Conservation (phyloP, 2,329 filamentous ascomycete species). For the Dactylellina sp. region DNA sequence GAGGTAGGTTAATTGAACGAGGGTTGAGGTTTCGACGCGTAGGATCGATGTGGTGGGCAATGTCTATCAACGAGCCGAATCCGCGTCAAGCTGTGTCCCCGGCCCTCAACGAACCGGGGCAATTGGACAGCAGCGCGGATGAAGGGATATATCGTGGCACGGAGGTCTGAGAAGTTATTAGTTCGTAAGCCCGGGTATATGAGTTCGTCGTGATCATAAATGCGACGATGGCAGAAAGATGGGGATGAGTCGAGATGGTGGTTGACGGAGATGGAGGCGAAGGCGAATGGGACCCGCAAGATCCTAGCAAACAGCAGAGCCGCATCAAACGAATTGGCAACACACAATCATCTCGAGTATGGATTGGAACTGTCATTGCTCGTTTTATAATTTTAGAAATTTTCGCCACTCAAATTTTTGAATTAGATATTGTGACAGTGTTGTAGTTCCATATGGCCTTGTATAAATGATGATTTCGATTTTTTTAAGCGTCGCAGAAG, state of each 20-base stretch:
- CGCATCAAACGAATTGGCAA: constrained; percentile 11
- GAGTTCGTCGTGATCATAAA: too few relatives aligned
- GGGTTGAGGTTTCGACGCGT: constrained; percentile 20
- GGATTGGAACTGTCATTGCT: too few relatives aligned
- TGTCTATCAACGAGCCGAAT: constrained; percentile 1
- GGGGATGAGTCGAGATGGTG: not conserved
- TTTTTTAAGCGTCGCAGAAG: constrained; percentile 41
- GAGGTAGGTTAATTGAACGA: not conserved
- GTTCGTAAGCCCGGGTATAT: not conserved
- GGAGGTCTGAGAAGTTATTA: not conserved
- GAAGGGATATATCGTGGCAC: not conserved
- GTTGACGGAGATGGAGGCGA: not conserved
- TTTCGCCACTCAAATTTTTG: too few relatives aligned
- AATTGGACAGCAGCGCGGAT: constrained; percentile 4
- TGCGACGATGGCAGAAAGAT: not conserved
- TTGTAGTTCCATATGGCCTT: too few relatives aligned
- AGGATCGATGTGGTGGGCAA: not conserved
- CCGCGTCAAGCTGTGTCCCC: constrained; percentile 32
- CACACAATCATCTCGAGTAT: too few relatives aligned
- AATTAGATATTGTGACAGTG: too few relatives aligned
- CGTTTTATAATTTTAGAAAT: too few relatives aligned
- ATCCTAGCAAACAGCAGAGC: constrained; percentile 23
- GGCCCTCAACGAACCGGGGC: constrained; percentile 10
- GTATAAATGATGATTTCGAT: not conserved
- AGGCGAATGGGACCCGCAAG: not conserved